phyloP scores from a whole-genome alignment of 2,329 filamentous ascomycete species.

The Colletotrichum gloeosporioides region DNA sequence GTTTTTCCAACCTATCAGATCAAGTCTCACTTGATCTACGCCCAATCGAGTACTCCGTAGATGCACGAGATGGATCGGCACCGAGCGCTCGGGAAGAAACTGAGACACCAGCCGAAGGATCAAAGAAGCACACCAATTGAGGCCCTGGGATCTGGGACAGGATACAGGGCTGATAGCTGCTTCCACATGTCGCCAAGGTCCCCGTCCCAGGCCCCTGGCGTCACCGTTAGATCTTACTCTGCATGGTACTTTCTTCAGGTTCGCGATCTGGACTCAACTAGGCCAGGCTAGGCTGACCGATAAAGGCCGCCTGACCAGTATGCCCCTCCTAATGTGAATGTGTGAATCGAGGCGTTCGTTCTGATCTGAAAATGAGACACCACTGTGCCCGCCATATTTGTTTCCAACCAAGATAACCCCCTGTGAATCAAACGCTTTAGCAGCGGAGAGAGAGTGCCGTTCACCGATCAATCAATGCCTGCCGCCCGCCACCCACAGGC shows the following conservation, averaged over 20 bases:
- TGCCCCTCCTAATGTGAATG: background rate
- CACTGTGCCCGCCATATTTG: background rate
- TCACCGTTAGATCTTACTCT: conserved; percentile 10
- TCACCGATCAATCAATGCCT: background rate
- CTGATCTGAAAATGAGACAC: background rate
- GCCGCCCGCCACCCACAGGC: background rate
- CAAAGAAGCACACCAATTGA: background rate
- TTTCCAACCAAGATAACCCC: background rate
- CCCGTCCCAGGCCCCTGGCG: conserved; percentile 9
- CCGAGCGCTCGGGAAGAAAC: background rate
- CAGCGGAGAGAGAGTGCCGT: background rate
- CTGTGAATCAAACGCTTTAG: background rate
- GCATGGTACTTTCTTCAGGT: background rate
- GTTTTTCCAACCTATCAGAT: background rate
- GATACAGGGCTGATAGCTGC: conserved; percentile 16
- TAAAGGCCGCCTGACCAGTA: background rate
- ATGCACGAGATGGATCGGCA: background rate
- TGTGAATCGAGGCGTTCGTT: background rate
- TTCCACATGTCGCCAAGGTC: background rate
- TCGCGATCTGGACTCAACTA: background rate
- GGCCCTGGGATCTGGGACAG: background rate
- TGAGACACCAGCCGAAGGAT: conserved; percentile 4
- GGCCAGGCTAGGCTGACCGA: background rate
- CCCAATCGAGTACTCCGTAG: background rate
- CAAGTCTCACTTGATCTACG: background rate